Conservation (phyloP, 257 asterid species). For the Gynochthodes officinalis region DNA sequence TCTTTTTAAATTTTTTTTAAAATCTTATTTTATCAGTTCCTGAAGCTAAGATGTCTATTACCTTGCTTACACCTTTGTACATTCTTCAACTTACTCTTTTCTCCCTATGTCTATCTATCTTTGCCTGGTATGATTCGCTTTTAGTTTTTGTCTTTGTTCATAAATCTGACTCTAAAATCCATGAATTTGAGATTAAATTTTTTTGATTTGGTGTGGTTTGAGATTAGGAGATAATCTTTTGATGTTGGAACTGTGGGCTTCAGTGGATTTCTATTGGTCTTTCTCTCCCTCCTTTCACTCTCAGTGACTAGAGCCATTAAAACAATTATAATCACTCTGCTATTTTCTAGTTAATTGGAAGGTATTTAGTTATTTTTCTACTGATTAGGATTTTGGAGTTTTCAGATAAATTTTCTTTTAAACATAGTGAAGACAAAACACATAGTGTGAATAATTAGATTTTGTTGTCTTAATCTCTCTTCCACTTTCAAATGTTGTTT, state of each 20-base stretch:
- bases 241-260: slow-evolving; percentile 4
- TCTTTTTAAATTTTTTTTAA: not conserved
- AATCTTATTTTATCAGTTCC: too few relatives aligned
- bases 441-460: not conserved
- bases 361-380: not conserved
- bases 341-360: not conserved
- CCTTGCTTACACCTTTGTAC: not conserved
- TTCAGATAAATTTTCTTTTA: too few relatives aligned
- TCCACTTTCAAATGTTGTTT: not conserved
- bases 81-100: not conserved
- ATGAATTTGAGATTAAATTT: not conserved
- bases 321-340: too few relatives aligned
- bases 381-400: not conserved
- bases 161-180: not conserved
- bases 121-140: not conserved
- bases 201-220: not conserved
- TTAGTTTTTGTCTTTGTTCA: not conserved
- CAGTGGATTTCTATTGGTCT: not conserved
- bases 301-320: not conserved
- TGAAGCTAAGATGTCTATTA: too few relatives aligned
- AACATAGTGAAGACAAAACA: not conserved
- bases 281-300: too few relatives aligned
- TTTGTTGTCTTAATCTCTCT: not conserved
- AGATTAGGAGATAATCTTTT: not conserved
- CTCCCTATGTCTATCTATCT: not conserved